Evolutionary conservation across 2,329 filamentous ascomycete genomes (phyloP).

Genomic region (Ceratocystis albifundus): DNA sequence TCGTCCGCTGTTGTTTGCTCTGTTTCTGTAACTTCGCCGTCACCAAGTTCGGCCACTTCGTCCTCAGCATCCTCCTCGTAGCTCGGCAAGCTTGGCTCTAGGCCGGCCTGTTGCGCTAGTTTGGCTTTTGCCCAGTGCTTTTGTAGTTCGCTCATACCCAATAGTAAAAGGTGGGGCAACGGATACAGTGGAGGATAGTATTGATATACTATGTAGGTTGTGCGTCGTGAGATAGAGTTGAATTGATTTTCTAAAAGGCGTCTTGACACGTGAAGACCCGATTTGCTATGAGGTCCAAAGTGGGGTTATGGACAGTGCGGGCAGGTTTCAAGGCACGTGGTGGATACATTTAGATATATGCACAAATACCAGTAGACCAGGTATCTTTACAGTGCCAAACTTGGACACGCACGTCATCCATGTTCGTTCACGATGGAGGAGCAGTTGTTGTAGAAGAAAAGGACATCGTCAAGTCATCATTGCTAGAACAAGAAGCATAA

Average conservation of each 20-base stretch:
- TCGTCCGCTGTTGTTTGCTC: constrained; percentile 36
- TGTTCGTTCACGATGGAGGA: background rate
- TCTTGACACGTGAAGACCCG: background rate
- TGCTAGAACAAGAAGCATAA: background rate
- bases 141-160: constrained; percentile 66
- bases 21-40: constrained; percentile 14
- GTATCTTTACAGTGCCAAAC: constrained; percentile 1
- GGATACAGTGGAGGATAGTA: background rate
- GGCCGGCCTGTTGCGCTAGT: constrained; percentile 43
- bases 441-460: background rate
- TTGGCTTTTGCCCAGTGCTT: constrained; percentile 68
- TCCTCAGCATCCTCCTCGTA: constrained; percentile 12
- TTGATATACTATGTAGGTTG: background rate
- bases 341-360: background rate
- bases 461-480: constrained; percentile 14
- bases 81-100: constrained; percentile 9
- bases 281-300: constrained; percentile 20
- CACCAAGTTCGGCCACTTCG: constrained; percentile 1
- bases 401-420: background rate
- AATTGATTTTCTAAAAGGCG: background rate
- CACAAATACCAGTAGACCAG: background rate
- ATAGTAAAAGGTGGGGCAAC: background rate
- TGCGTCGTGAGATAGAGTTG: background rate
- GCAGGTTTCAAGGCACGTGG: background rate
- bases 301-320: constrained; percentile 20